Conservation (phyloP, 768 basidiomycete genomes). For the Tricholoma furcatifolium region DNA sequence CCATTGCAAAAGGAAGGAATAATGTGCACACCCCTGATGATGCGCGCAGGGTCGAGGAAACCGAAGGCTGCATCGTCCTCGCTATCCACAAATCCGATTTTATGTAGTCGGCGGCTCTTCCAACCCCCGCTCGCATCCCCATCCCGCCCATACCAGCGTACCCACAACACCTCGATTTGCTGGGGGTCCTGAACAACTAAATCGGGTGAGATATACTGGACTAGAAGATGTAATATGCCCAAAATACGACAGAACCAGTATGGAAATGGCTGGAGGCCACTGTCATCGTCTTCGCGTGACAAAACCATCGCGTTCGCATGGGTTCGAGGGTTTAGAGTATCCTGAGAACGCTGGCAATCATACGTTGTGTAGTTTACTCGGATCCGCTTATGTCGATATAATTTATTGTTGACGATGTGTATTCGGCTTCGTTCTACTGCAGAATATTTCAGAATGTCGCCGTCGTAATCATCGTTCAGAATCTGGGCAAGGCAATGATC, state of each 20-base stretch:
- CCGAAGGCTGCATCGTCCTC: conserved; percentile 34
- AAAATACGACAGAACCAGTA: conserved; percentile 23
- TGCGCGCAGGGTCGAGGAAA: conserved; percentile 45
- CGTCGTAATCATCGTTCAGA: conserved; percentile 9
- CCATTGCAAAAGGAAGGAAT: neutral
- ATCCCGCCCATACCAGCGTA: conserved; percentile 36
- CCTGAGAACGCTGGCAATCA: conserved; percentile 35
- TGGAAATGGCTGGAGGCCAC: conserved; percentile 18
- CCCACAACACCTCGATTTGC: conserved; percentile 40
- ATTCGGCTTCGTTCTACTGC: conserved; percentile 13
- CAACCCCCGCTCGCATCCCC: conserved; percentile 20
- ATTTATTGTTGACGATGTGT: conserved; percentile 19
- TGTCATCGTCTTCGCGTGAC: conserved; percentile 3
- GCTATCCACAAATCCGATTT: conserved; percentile 35
- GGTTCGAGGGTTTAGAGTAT: conserved; percentile 30
- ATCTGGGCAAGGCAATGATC: conserved; percentile 28
- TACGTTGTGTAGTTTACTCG: conserved; percentile 41
- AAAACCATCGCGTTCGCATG: conserved; percentile 30
- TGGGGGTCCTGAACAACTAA: neutral
- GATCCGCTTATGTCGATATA: conserved; percentile 30
- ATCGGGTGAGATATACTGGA: conserved; percentile 14
- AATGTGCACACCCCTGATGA: no score
- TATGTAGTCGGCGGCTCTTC: conserved; percentile 34
- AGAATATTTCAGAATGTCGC: conserved; percentile 16
- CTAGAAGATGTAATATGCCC: conserved; percentile 21